Evolutionary conservation across 306 rosid genomes (phyloP).

Genomic region (Senna siamea): DNA sequence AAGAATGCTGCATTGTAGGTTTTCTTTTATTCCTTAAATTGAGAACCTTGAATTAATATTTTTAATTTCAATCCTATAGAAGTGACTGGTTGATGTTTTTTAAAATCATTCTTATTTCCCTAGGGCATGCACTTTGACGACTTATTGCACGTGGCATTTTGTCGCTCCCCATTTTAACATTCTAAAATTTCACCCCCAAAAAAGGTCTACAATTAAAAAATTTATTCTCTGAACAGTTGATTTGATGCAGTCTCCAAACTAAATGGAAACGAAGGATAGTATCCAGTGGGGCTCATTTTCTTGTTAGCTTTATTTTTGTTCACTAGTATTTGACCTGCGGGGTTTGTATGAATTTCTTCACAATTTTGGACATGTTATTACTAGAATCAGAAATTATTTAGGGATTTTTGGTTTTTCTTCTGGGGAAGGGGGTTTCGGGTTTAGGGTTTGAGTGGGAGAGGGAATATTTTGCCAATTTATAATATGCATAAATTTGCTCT

Average conservation of each 20-base stretch:
- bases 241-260: not conserved
- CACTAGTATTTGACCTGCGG: not conserved
- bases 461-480: constrained; percentile 13
- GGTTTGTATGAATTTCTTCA: constrained; percentile 2
- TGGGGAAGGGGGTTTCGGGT: not conserved
- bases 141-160: constrained; percentile 12
- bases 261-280: constrained; percentile 1
- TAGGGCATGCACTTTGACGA: not conserved
- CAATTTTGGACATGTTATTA: constrained; percentile 16
- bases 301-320: not conserved
- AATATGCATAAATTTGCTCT: constrained; percentile 32
- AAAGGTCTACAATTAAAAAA: not conserved
- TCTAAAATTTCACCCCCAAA: not conserved
- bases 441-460: too few relatives aligned
- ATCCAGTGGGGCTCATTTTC: not conserved
- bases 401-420: not conserved
- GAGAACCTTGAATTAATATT: constrained; percentile 35
- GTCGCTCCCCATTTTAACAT: not conserved
- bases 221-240: constrained; percentile 8
- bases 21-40: constrained; percentile 48
- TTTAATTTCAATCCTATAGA: constrained; percentile 23
- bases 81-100: constrained; percentile 20
- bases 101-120: not conserved
- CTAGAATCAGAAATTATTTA: not conserved
- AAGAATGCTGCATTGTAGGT: constrained; percentile 69